Percentiles rank a stretch among this genome's conserved stretches.
Conservation (phyloP, 2,329 filamentous ascomycete species). For the Tolypocladium ovalisporum region DNA sequence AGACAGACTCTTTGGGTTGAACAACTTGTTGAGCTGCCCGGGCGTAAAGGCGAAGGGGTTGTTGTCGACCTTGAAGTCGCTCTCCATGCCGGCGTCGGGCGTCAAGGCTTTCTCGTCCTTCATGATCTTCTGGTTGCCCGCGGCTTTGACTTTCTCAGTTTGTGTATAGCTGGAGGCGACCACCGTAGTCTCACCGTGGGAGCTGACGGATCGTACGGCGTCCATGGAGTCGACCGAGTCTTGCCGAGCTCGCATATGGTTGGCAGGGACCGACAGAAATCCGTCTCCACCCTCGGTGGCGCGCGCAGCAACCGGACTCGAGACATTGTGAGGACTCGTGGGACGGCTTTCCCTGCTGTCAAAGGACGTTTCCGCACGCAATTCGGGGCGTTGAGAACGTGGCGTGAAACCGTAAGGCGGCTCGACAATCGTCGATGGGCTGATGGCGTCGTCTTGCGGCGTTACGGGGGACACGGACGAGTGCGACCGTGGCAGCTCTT, state of each 20-base stretch:
- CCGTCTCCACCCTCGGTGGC: slow-evolving; percentile 35
- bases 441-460: slow-evolving; percentile 26
- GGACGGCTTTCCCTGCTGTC: slow-evolving; percentile 57
- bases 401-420: slow-evolving; percentile 15
- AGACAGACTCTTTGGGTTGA: slow-evolving; percentile 77
- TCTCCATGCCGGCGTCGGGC: slow-evolving; percentile 66
- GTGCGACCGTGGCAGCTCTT: slow-evolving; percentile 6
- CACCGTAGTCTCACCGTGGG: slow-evolving; percentile 53
- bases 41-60: slow-evolving; percentile 81
- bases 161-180: slow-evolving; percentile 32
- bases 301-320: slow-evolving; percentile 38
- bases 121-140: slow-evolving; percentile 45
- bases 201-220: slow-evolving; percentile 44
- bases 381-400: slow-evolving; percentile 24
- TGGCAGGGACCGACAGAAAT: slow-evolving; percentile 57
- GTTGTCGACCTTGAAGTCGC: slow-evolving; percentile 62
- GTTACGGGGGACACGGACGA: slow-evolving; percentile 21
- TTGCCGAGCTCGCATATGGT: slow-evolving; percentile 45
- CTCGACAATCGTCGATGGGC: slow-evolving; percentile 26
- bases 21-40: slow-evolving; percentile 75
- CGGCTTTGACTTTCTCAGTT: slow-evolving; percentile 26
- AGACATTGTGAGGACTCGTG: slow-evolving; percentile 63
- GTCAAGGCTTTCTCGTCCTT: slow-evolving; percentile 58
- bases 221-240: slow-evolving; percentile 62
- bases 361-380: slow-evolving; percentile 47